phyloP scores from a whole-genome alignment of 1,284 basidiomycete species.

The Papiliotrema nemorosa region DNA sequence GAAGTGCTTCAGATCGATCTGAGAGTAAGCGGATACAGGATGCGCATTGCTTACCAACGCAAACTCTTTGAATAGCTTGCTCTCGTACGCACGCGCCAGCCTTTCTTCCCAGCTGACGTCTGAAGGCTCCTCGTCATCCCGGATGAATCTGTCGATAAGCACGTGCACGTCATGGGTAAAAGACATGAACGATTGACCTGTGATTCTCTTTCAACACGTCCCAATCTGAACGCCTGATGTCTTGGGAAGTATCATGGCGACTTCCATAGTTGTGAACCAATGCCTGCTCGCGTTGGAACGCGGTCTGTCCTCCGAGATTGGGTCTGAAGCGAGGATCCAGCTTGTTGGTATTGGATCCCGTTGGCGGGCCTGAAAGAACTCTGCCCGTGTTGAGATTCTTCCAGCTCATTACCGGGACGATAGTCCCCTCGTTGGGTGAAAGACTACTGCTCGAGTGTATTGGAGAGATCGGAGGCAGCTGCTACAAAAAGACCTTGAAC shows the following conservation, averaged over 20 bases:
- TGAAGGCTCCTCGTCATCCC: slow-evolving; percentile 58
- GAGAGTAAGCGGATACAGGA: slow-evolving; percentile 6
- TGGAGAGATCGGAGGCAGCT: no score
- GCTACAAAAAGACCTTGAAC: no score
- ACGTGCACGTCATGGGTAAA: not conserved
- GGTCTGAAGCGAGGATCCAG: slow-evolving; percentile 18
- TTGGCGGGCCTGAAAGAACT: slow-evolving; percentile 26
- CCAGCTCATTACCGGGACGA: no score
- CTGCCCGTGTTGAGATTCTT: slow-evolving; percentile 19
- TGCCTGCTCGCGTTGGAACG: slow-evolving; percentile 27
- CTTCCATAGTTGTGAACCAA: slow-evolving; percentile 14
- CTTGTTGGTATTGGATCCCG: slow-evolving; percentile 9
- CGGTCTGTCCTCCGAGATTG: slow-evolving; percentile 17
- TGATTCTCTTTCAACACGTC: slow-evolving; percentile 53
- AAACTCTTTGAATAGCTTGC: slow-evolving; percentile 80
- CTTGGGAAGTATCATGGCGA: not conserved
- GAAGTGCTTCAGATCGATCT: slow-evolving; percentile 88
- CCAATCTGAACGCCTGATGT: slow-evolving; percentile 40
- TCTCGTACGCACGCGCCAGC: slow-evolving; percentile 81
- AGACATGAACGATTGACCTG: slow-evolving; percentile 27
- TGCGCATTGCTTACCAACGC: slow-evolving; percentile 56
- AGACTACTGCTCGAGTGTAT: no score
- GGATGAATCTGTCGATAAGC: slow-evolving; percentile 65
- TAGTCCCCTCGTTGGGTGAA: no score
- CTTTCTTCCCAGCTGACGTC: slow-evolving; percentile 66